These are phyloP conservation scores for Penicillium tannophilum DNA, from an alignment of 495 filamentous ascomycete genomes.

Conservation along the genomic window DNA sequence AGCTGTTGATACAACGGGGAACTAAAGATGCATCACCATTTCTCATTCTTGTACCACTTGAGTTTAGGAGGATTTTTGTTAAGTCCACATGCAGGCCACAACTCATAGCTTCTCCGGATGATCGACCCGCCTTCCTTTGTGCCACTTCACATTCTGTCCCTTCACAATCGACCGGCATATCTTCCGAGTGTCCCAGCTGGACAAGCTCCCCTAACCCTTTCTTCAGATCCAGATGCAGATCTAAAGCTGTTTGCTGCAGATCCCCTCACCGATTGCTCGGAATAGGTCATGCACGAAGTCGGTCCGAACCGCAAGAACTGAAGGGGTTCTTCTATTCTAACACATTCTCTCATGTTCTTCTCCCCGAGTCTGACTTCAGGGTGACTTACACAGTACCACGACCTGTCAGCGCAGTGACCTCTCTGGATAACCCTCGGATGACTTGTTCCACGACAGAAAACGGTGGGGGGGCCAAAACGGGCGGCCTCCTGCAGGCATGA, in stretches of 20 bases:
- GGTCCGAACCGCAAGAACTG: conserved; percentile 19
- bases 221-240: conserved; percentile 9
- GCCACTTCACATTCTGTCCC: conserved; percentile 22
- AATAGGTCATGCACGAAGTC: conserved; percentile 18
- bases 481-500: conserved; percentile 41
- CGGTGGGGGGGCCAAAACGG: conserved; percentile 36
- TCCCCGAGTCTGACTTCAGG: conserved; percentile 12
- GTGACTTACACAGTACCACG: conserved; percentile 16
- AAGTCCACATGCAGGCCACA: conserved; percentile 4
- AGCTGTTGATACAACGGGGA: background rate
- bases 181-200: conserved; percentile 39
- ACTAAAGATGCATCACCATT: background rate
- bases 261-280: conserved; percentile 14
- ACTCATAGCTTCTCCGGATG: conserved; percentile 27
- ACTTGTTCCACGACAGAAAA: conserved; percentile 43
- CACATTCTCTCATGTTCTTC: background rate
- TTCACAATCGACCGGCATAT: conserved; percentile 41
- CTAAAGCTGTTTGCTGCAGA: conserved; percentile 24
- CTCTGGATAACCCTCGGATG: conserved; percentile 14
- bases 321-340: background rate
- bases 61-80: conserved; percentile 17
- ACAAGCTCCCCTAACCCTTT: background rate
- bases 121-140: conserved; percentile 36
- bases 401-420: conserved; percentile 10
- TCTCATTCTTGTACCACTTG: background rate